Conservation (phyloP, 2,329 filamentous ascomycete species). For the Penicillium sp. region DNA sequence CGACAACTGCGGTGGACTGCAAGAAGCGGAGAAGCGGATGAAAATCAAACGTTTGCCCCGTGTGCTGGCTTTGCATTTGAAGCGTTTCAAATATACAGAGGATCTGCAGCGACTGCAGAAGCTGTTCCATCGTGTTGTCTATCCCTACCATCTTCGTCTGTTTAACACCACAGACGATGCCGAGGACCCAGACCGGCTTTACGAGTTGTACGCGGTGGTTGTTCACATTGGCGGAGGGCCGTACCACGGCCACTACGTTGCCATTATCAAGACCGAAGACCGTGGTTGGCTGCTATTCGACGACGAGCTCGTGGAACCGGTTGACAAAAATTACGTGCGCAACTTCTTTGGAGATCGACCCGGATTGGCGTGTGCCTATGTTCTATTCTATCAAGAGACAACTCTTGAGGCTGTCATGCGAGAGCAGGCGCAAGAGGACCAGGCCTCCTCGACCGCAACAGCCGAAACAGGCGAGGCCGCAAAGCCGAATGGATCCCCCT, state of each 20-base stretch:
- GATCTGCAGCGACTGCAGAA: conserved; percentile 92
- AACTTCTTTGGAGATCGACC: conserved; percentile 96
- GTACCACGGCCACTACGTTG: conserved; percentile 96
- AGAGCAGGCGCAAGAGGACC: conserved; percentile 79
- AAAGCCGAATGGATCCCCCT: conserved; percentile 34
- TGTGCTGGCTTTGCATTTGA: conserved; percentile 87
- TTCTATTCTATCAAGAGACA: conserved; percentile 96
- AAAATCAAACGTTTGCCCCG: conserved; percentile 94
- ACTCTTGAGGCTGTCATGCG: conserved; percentile 65
- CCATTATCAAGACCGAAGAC: conserved; percentile 96
- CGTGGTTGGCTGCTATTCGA: conserved; percentile 95
- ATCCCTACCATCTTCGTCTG: conserved; percentile 91
- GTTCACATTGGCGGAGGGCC: conserved; percentile 96
- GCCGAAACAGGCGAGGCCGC: conserved; percentile 46
- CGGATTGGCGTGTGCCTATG: conserved; percentile 90
- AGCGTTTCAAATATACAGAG: conserved; percentile 98
- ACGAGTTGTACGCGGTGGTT: conserved; percentile 95
- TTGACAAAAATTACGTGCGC: conserved; percentile 91
- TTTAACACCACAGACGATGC: conserved; percentile 98
- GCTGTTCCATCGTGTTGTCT: conserved; percentile 93
- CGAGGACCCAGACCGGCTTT: conserved; percentile 86
- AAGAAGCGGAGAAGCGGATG: conserved; percentile 98
- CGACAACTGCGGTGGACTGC: conserved; percentile 91
- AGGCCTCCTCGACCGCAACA: conserved; percentile 40
- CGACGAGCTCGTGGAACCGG: conserved; percentile 97